A percentile compares a stretch with the other conserved stretches of the same genome.
phyloP scores from a whole-genome alignment of 441 rosid genomes.

The Erysimum pusillum region DNA sequence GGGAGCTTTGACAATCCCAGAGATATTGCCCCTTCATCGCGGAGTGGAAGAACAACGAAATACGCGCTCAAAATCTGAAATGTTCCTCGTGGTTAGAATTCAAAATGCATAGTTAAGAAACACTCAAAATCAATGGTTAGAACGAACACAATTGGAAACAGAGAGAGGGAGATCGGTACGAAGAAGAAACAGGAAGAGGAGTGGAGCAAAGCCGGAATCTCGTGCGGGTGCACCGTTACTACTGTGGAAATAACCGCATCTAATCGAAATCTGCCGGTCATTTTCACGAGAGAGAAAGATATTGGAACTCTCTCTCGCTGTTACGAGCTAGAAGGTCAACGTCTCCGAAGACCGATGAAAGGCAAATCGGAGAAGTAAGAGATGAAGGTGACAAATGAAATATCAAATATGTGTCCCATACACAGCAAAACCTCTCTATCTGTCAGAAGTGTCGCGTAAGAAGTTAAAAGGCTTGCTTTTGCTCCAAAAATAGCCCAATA shows the following conservation, averaged over 20 bases:
- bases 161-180: slow-evolving; percentile 51
- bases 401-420: not conserved
- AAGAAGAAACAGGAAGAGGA: slow-evolving; percentile 91
- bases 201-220: slow-evolving; percentile 72
- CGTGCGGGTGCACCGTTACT: slow-evolving; percentile 83
- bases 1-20: slow-evolving; percentile 85
- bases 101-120: not conserved
- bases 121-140: slow-evolving; percentile 8
- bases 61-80: slow-evolving; percentile 84
- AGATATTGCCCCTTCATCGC: slow-evolving; percentile 91
- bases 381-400: not conserved
- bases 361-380: slow-evolving; percentile 28
- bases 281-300: not conserved
- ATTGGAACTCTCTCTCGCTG: slow-evolving; percentile 17
- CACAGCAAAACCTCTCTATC: not conserved
- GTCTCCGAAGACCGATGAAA: slow-evolving; percentile 29
- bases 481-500: slow-evolving; percentile 1
- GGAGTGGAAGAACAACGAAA: slow-evolving; percentile 85
- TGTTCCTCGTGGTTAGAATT: not conserved
- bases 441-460: slow-evolving; percentile 6
- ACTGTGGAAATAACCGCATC: slow-evolving; percentile 64
- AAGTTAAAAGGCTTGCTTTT: not conserved
- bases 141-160: not conserved
- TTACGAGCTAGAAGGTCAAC: slow-evolving; percentile 34
- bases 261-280: slow-evolving; percentile 52